phyloP scores from a whole-genome alignment of 139 green algal species.

The Auxenochlorella protothecoides region DNA sequence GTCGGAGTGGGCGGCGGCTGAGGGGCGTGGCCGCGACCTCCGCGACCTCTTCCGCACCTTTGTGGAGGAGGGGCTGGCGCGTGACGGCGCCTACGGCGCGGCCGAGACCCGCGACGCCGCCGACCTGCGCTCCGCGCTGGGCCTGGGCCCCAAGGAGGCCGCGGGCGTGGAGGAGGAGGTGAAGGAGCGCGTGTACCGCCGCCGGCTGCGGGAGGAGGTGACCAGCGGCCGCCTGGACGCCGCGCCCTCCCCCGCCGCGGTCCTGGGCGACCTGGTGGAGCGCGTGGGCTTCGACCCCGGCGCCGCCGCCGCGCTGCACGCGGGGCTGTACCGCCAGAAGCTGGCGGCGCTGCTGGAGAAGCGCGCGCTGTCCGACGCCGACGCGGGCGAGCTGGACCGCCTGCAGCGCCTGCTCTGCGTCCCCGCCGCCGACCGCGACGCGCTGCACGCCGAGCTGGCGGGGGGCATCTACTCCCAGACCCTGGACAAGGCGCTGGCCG shows the following conservation, averaged over 20 bases:
- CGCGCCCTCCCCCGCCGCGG: constrained; percentile 37
- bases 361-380: constrained; percentile 42
- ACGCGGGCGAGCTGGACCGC: constrained; percentile 59
- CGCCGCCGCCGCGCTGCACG: constrained; percentile 69
- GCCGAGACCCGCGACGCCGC: constrained; percentile 47
- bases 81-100: constrained; percentile 24
- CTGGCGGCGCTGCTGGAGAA: constrained; percentile 55
- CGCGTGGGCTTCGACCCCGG: constrained; percentile 58
- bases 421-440: constrained; percentile 35
- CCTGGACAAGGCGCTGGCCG: constrained; percentile 34
- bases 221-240: constrained; percentile 36
- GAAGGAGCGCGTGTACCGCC: constrained; percentile 36
- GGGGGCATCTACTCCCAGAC: constrained; percentile 47
- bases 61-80: constrained; percentile 49
- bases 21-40: constrained; percentile 28
- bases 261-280: constrained; percentile 75
- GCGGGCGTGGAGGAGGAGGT: constrained; percentile 32
- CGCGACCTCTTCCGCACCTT: constrained; percentile 39
- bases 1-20: constrained; percentile 14
- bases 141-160: constrained; percentile 68
- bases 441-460: constrained; percentile 42
- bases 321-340: constrained; percentile 70
- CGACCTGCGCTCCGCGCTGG: constrained; percentile 57
- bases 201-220: constrained; percentile 67
- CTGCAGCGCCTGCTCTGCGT: constrained; percentile 83